phyloP scores from a whole-genome alignment of 1,284 basidiomycete genomes.

The Xanthoconium separans region DNA sequence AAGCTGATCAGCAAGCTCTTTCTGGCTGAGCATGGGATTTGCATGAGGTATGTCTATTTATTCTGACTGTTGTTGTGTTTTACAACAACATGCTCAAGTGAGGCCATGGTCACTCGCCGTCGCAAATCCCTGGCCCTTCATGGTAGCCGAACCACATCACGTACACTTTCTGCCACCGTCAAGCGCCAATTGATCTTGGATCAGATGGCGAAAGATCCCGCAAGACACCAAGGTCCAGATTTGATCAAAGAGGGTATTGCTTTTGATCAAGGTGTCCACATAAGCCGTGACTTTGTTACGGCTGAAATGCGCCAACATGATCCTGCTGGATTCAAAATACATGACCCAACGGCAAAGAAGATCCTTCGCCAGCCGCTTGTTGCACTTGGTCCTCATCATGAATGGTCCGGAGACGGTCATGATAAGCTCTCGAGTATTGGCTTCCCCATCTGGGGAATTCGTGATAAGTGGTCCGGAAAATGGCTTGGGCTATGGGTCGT shows the following conservation, averaged over 20 bases:
- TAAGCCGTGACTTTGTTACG: not conserved
- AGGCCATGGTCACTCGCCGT: no score
- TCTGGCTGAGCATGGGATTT: no score
- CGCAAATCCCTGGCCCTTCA: no score
- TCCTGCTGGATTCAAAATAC: not conserved
- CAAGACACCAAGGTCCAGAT: not conserved
- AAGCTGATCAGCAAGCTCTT: no score
- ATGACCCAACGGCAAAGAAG: not conserved
- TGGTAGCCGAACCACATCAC: no score
- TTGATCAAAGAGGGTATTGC: not conserved
- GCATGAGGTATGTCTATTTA: no score
- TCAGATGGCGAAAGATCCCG: not conserved
- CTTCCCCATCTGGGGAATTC: not conserved
- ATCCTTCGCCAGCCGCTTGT: not conserved
- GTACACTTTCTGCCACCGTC: no score
- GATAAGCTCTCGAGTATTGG: not conserved
- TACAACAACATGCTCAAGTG: no score
- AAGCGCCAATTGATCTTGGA: not conserved
- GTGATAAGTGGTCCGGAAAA: not conserved
- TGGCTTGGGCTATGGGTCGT: not conserved
- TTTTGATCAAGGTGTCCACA: not conserved
- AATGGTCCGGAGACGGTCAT: not conserved
- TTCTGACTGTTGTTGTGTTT: no score
- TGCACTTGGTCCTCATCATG: not conserved
- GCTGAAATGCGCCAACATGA: not conserved